Conservation (phyloP, 305 asterid species). For the Petunia hybrid region DNA sequence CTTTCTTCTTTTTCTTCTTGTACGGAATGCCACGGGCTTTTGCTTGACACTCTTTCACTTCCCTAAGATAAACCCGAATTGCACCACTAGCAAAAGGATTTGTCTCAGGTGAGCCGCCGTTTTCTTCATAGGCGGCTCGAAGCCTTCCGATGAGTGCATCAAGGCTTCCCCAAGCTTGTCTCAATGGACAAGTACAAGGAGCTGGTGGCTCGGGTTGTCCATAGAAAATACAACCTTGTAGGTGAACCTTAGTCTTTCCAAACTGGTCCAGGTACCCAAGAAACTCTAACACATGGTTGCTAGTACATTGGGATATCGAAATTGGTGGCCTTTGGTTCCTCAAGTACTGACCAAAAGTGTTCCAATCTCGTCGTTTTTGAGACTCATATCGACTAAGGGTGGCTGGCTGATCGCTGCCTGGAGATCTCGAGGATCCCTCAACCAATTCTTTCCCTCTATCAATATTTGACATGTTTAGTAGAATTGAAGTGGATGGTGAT, state of each 20-base stretch:
- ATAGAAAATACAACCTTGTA: conserved; percentile 35
- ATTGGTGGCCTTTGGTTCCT: conserved; percentile 37
- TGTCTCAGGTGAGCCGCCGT: conserved; percentile 35
- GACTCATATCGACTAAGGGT: conserved; percentile 36
- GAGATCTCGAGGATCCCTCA: conserved; percentile 33
- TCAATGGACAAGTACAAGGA: conserved; percentile 36
- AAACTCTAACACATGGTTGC: conserved; percentile 37
- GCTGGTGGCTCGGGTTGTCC: conserved; percentile 41
- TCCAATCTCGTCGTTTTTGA: conserved; percentile 40
- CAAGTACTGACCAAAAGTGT: conserved; percentile 37
- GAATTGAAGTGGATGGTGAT: conserved; percentile 26
- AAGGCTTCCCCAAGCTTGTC: conserved; percentile 40
- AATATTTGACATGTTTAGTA: conserved; percentile 28
- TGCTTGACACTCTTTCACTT: conserved; percentile 37
- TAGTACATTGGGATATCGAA: conserved; percentile 31
- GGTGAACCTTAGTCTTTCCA: conserved; percentile 40
- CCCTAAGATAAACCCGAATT: conserved; percentile 33
- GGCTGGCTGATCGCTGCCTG: conserved; percentile 15
- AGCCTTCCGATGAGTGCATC: conserved; percentile 40
- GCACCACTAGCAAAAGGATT: conserved; percentile 35
- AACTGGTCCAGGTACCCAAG: conserved; percentile 37
- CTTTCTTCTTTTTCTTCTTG: conserved; percentile 39
- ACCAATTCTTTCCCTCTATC: conserved; percentile 33
- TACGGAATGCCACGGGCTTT: conserved; percentile 38
- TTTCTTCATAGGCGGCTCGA: conserved; percentile 38